Evolutionary conservation across 768 basidiomycete species (phyloP).

Genomic region (Mycena latifolia): DNA sequence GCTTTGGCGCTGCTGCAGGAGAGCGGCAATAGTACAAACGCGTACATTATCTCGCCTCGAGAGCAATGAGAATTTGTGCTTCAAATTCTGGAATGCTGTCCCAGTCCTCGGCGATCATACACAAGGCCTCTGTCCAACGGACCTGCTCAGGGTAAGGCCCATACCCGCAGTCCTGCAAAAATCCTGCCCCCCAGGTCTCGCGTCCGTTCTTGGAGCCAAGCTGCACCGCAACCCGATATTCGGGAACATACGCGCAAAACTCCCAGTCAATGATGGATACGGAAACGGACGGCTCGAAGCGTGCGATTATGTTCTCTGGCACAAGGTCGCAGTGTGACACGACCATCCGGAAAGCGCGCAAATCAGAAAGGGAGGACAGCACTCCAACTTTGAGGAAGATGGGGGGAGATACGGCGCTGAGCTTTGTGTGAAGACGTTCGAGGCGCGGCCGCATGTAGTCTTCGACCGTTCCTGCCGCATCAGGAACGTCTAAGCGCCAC

Average conservation of each 20-base stretch:
- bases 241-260: slow-evolving; percentile 12
- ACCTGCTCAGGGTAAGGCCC: not conserved
- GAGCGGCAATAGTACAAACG: too few species aligned
- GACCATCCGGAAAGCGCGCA: slow-evolving; percentile 3
- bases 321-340: slow-evolving; percentile 6
- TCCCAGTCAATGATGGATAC: slow-evolving; percentile 12
- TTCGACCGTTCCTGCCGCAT: slow-evolving; percentile 31
- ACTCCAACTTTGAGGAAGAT: not conserved
- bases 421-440: not conserved
- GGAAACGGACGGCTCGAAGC: slow-evolving; percentile 35
- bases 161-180: not conserved
- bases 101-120: not conserved
- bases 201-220: not conserved
- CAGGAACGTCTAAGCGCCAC: not conserved
- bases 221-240: not conserved
- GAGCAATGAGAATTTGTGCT: not conserved
- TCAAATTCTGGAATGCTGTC: not conserved
- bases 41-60: not conserved
- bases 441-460: slow-evolving; percentile 9
- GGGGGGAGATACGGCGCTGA: not conserved
- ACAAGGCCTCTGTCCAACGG: slow-evolving; percentile 4
- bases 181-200: not conserved
- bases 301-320: slow-evolving; percentile 5
- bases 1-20: too few species aligned
- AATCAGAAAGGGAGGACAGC: not conserved